Percentiles rank a stretch among this genome's conserved stretches.
Conservation (phyloP, 2,329 filamentous ascomycete species). For the Colletotrichum shisoi region DNA sequence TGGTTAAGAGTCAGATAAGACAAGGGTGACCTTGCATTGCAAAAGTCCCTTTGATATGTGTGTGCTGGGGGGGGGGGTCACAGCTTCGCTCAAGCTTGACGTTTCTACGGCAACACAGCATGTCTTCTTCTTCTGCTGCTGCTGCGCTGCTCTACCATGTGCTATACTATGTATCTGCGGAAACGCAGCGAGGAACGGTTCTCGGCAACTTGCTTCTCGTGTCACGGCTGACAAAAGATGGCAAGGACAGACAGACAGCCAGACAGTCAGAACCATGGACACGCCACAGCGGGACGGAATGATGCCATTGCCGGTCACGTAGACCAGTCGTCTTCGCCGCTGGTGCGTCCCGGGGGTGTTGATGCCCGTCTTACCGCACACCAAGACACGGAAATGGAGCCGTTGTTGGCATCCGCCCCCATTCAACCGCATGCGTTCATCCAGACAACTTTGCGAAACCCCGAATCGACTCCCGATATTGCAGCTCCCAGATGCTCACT, state of each 20-base stretch:
- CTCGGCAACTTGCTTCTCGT: not conserved
- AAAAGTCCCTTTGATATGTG: not conserved
- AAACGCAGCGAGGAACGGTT: no score
- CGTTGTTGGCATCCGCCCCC: not conserved
- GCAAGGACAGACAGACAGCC: no score
- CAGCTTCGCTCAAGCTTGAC: not conserved
- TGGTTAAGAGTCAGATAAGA: slow-evolving; percentile 4
- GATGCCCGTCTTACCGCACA: slow-evolving; percentile 6
- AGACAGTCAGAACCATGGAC: not conserved
- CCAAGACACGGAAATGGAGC: not conserved
- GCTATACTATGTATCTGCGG: no score
- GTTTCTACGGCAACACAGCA: slow-evolving; percentile 10
- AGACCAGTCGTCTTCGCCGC: not conserved
- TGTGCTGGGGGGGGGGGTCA: not conserved
- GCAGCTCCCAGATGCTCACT: not conserved
- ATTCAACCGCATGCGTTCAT: not conserved
- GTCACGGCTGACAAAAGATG: not conserved
- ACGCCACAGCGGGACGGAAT: not conserved
- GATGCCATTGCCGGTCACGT: not conserved
- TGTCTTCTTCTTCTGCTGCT: no score
- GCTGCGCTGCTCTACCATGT: no score
- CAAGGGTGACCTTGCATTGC: not conserved
- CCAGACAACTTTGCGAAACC: not conserved
- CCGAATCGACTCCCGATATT: no score
- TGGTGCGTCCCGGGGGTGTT: not conserved